A percentile compares a stretch with the other conserved stretches of the same genome.
Conservation (phyloP, 2,329 filamentous ascomycete genomes). For the Alternaria sp. region DNA sequence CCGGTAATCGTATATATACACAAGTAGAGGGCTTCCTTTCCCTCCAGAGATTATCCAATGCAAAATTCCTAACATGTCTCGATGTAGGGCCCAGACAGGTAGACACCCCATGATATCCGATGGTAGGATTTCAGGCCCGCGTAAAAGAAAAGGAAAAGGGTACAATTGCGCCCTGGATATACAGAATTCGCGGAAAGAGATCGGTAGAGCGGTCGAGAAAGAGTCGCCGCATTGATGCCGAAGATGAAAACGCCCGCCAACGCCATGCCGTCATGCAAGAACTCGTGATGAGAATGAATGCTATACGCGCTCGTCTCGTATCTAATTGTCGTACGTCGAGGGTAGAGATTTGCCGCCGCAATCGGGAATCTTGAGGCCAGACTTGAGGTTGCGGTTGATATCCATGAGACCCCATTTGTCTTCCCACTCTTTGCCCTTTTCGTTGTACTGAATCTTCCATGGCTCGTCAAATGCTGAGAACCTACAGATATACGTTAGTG, state of each 20-base stretch:
- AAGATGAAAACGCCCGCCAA: constrained; percentile 29
- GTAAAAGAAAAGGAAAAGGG: not conserved
- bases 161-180: constrained; percentile 23
- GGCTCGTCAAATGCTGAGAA: constrained; percentile 97
- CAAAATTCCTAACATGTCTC: constrained; percentile 10
- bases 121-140: not conserved
- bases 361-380: constrained; percentile 84
- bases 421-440: constrained; percentile 77
- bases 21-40: not conserved
- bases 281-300: constrained; percentile 17
- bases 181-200: constrained; percentile 13
- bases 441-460: constrained; percentile 85
- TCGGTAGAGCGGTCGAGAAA: constrained; percentile 9
- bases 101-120: not conserved
- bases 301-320: constrained; percentile 9
- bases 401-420: constrained; percentile 96
- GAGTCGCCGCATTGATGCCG: constrained; percentile 20
- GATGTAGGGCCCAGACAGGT: not conserved
- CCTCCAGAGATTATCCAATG: constrained; percentile 13
- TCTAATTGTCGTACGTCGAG: constrained; percentile 11
- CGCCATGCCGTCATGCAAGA: constrained; percentile 38
- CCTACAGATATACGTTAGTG: constrained; percentile 52
- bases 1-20: constrained; percentile 10
- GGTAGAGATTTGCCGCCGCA: constrained; percentile 74
- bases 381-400: constrained; percentile 82